Evolutionary conservation across 345 rosid genomes (phyloP).

Genomic region (Cardamine occulta): DNA sequence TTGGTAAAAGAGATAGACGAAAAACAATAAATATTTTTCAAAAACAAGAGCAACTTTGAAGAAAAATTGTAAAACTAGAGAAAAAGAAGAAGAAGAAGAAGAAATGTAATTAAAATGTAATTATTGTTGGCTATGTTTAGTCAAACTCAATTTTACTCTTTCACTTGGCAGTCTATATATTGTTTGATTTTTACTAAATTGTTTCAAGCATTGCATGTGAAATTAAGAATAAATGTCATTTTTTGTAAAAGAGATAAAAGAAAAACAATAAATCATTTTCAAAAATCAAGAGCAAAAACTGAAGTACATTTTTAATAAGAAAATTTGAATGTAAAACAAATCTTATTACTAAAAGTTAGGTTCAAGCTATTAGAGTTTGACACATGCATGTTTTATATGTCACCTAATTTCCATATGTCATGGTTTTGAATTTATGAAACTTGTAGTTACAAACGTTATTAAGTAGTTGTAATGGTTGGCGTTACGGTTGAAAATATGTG

Average conservation of each 20-base stretch:
- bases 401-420: slow-evolving; percentile 21
- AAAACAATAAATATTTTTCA: too few relatives aligned
- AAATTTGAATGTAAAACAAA: background rate
- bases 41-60: too few relatives aligned
- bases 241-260: background rate
- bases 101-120: too few relatives aligned
- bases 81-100: background rate
- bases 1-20: too few relatives aligned
- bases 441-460: slow-evolving; percentile 4
- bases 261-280: background rate
- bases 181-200: background rate
- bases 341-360: slow-evolving; percentile 6
- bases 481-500: slow-evolving; percentile 12
- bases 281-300: background rate
- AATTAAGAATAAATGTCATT: background rate
- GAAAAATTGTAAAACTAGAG: too few relatives aligned
- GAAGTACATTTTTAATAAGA: background rate
- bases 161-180: slow-evolving; percentile 12
- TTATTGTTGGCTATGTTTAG: background rate
- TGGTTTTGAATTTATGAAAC: slow-evolving; percentile 21
- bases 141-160: slow-evolving; percentile 13
- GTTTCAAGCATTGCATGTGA: background rate
- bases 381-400: slow-evolving; percentile 17
- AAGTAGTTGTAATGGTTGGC: slow-evolving; percentile 5
- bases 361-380: slow-evolving; percentile 9